A percentile compares a stretch with the other conserved stretches of the same genome.
These are phyloP conservation scores for Suzukiozyma palmioleophila DNA, from an alignment of 1,139 yeast species.

Conservation along the genomic window DNA sequence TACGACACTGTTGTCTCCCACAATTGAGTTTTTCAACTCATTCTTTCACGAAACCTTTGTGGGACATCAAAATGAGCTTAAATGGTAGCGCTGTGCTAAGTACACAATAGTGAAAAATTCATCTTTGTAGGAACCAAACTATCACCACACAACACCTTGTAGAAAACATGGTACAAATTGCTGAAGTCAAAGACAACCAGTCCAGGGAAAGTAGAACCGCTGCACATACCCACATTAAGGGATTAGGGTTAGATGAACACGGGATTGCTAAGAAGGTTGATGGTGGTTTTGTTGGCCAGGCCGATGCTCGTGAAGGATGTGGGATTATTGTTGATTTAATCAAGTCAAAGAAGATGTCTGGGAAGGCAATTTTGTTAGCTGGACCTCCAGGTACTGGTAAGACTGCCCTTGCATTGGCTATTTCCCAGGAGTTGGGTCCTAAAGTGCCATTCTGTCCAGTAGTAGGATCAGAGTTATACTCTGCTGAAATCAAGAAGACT, in stretches of 20 bases:
- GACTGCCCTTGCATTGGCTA: slow-evolving; percentile 93
- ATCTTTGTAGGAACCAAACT: not conserved
- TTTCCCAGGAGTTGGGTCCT: slow-evolving; percentile 96
- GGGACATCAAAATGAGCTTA: no score
- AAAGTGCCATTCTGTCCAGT: slow-evolving; percentile 98
- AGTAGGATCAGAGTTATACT: slow-evolving; percentile 90
- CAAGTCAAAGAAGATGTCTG: slow-evolving; percentile 90
- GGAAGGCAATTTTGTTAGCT: slow-evolving; percentile 91
- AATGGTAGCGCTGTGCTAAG: no score
- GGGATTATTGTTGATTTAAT: slow-evolving; percentile 93
- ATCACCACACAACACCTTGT: not conserved
- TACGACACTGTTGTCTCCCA: no score
- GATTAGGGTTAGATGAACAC: slow-evolving; percentile 87
- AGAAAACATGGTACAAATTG: slow-evolving; percentile 68
- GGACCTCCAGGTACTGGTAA: slow-evolving; percentile 99
- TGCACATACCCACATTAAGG: slow-evolving; percentile 95
- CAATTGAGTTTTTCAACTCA: no score
- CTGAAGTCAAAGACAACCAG: slow-evolving; percentile 63
- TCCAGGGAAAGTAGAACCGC: slow-evolving; percentile 78
- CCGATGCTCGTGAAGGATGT: slow-evolving; percentile 94
- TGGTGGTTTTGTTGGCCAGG: slow-evolving; percentile 95
- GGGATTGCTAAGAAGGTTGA: slow-evolving; percentile 83
- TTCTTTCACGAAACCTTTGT: no score
- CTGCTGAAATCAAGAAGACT: slow-evolving; percentile 97
- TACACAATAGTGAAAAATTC: no score